Evolutionary conservation across 2,329 filamentous ascomycete genomes (phyloP).

Genomic region (Lecanicillium sp.): DNA sequence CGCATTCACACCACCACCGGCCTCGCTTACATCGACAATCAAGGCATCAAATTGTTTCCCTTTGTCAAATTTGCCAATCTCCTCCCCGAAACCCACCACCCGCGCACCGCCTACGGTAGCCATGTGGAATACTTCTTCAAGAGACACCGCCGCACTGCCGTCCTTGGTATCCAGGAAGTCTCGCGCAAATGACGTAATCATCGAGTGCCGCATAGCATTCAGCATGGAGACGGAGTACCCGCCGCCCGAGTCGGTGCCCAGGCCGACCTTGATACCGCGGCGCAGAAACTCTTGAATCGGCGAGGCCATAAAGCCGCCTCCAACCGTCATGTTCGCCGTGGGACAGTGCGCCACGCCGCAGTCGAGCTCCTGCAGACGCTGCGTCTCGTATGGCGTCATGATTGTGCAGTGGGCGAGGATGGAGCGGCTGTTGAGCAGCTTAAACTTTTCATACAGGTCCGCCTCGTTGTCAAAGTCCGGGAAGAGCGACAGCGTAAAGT

Average conservation of each 20-base stretch:
- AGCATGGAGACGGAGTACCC: constrained; percentile 55
- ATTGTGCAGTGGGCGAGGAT: constrained; percentile 63
- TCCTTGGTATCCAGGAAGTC: constrained; percentile 30
- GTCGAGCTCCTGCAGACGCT: constrained; percentile 32
- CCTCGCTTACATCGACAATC: constrained; percentile 32
- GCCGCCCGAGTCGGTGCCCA: constrained; percentile 58
- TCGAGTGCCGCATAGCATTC: constrained; percentile 48
- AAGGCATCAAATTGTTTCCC: constrained; percentile 58
- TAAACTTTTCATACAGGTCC: constrained; percentile 50
- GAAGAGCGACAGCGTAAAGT: constrained; percentile 46
- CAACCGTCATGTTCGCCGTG: constrained; percentile 54
- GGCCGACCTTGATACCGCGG: constrained; percentile 54
- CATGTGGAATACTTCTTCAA: constrained; percentile 50
- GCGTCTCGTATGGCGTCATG: constrained; percentile 49
- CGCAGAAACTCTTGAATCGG: constrained; percentile 50
- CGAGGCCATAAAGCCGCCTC: constrained; percentile 55
- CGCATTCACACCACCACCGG: constrained; percentile 36
- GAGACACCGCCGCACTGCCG: constrained; percentile 34
- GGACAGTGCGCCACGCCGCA: constrained; percentile 60
- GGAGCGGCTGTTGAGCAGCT: constrained; percentile 43
- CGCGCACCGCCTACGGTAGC: constrained; percentile 53
- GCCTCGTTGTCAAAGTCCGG: constrained; percentile 48
- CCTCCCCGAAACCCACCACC: constrained; percentile 46
- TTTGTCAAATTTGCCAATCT: constrained; percentile 47
- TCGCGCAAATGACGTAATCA: constrained; percentile 44